These are phyloP conservation scores for Sugiyamaella novakii DNA, from an alignment of 1,139 yeast genomes.

Conservation along the genomic window DNA sequence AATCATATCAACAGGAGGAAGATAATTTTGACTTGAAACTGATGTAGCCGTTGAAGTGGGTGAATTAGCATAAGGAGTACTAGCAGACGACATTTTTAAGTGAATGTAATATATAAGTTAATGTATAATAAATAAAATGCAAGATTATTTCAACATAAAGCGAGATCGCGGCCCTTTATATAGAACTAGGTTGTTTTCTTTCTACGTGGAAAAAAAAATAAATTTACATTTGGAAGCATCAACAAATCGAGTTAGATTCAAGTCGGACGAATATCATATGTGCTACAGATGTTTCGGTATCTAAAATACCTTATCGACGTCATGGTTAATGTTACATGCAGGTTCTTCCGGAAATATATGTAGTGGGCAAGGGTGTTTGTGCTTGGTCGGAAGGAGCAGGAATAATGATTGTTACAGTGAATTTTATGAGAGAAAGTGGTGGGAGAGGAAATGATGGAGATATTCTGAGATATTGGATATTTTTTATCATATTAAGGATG, in stretches of 20 bases:
- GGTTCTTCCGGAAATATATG: too few relatives aligned
- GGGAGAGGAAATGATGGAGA: not conserved
- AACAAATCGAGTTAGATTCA: slow-evolving; percentile 1
- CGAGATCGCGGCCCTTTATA: too few relatives aligned
- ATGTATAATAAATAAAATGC: too few relatives aligned
- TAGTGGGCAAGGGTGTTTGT: too few relatives aligned
- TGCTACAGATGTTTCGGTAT: slow-evolving; percentile 5
- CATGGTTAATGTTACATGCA: slow-evolving; percentile 9
- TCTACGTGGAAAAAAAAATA: slow-evolving; percentile 1
- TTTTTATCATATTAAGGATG: too few relatives aligned
- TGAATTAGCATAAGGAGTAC: slow-evolving; percentile 18
- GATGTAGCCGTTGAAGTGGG: slow-evolving; percentile 18
- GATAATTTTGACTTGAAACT: slow-evolving; percentile 8
- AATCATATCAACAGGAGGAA: slow-evolving; percentile 27
- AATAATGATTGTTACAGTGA: too few relatives aligned
- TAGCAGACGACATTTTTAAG: slow-evolving; percentile 14
- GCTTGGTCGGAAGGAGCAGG: too few relatives aligned
- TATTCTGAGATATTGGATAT: too few relatives aligned
- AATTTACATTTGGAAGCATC: not conserved
- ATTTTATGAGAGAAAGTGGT: too few relatives aligned
- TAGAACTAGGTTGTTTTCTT: too few relatives aligned
- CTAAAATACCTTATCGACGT: slow-evolving; percentile 10
- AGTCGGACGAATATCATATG: not conserved
- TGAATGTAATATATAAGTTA: too few relatives aligned
- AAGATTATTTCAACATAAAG: too few relatives aligned